Evolutionary conservation across 805 yeast species (phyloP).

Genomic region (Komagataella pseudopastoris): DNA sequence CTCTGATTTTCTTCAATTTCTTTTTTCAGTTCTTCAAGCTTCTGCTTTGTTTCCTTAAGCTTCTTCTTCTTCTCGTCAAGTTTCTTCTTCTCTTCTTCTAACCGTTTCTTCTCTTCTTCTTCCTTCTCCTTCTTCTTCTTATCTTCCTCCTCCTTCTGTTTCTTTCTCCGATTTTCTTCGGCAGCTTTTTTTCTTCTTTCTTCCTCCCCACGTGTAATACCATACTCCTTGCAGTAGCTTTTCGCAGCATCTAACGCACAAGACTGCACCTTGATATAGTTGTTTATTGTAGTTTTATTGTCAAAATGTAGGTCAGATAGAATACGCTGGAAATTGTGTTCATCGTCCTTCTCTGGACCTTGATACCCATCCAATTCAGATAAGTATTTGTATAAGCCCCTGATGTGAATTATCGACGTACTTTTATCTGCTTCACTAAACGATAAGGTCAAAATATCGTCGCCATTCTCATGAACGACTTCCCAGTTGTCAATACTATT

Average conservation of each 20-base stretch:
- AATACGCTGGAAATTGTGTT: conserved; percentile 16
- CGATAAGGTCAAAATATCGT: conserved; percentile 20
- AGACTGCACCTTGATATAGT: conserved; percentile 33
- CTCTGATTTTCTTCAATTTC: not conserved
- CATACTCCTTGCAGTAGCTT: conserved; percentile 50
- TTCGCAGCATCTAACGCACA: conserved; percentile 72
- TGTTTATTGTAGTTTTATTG: conserved; percentile 30
- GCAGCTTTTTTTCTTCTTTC: conserved; percentile 4
- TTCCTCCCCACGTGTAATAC: conserved; percentile 6
- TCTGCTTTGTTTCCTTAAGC: conserved; percentile 12
- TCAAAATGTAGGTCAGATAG: conserved; percentile 34
- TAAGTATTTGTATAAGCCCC: conserved; percentile 14
- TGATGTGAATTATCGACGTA: conserved; percentile 20
- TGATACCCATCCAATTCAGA: not conserved
- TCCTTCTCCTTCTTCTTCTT: not conserved
- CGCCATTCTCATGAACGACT: not conserved
- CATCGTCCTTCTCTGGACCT: not conserved
- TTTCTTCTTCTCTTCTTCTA: conserved; percentile 6
- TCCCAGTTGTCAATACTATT: conserved; percentile 21
- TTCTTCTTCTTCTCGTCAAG: conserved; percentile 15
- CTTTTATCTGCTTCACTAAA: conserved; percentile 24
- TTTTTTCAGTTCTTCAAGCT: conserved; percentile 10
- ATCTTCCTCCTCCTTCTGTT: not conserved
- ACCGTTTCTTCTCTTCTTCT: not conserved
- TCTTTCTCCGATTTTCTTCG: conserved; percentile 3